Conservation (phyloP, 208 protist genomes). For the Leishmania turanica region DNA sequence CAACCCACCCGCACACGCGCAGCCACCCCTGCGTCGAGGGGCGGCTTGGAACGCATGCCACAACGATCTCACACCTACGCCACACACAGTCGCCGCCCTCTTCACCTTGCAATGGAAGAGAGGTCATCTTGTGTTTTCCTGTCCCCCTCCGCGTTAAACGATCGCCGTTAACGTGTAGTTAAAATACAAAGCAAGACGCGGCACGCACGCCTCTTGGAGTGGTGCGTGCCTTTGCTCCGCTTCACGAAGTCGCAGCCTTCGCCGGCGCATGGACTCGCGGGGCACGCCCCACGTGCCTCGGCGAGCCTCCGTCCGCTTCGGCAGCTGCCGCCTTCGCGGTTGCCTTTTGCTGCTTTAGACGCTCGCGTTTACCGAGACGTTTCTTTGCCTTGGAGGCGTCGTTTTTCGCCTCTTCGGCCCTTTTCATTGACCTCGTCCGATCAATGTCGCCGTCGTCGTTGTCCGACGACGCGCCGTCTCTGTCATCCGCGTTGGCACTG, state of each 20-base stretch:
- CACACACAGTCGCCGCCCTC: not conserved
- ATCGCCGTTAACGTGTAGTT: not conserved
- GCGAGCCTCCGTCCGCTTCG: not conserved
- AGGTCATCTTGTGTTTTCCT: not conserved
- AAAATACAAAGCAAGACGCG: not conserved
- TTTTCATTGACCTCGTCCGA: not conserved
- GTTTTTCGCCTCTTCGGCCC: conserved; percentile 1
- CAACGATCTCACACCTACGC: not conserved
- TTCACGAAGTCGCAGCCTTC: not conserved
- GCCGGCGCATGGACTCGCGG: too few species aligned
- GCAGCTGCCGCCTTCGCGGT: conserved; percentile 3
- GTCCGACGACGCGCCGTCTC: not conserved
- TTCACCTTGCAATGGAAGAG: not conserved
- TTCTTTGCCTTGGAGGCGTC: conserved; percentile 21
- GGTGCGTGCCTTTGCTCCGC: not conserved
- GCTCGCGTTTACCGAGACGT: conserved; percentile 31
- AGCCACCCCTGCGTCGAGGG: not conserved
- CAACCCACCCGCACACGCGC: not conserved
- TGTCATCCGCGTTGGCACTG: not conserved
- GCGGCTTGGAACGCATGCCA: not conserved
- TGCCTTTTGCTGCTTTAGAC: conserved; percentile 20
- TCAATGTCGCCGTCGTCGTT: not conserved
- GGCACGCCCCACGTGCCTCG: not conserved
- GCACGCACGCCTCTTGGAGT: not conserved
- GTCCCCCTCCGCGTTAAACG: not conserved